Percentiles rank a stretch among this genome's conserved stretches.
Evolutionary conservation across 179 eudicot species (phyloP).

Genomic region (Beta corolliflora): DNA sequence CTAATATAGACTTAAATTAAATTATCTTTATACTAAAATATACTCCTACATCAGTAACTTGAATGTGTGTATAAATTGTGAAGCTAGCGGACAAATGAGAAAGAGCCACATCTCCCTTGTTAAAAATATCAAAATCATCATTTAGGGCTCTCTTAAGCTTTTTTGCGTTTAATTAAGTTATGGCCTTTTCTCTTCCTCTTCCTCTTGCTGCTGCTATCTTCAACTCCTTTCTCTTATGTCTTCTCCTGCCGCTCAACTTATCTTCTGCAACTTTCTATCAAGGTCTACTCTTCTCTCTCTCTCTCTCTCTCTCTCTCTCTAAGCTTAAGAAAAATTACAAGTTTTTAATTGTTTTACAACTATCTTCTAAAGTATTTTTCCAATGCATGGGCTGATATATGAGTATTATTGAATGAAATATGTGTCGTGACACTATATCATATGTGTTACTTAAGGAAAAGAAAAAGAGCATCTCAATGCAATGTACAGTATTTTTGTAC

Average conservation of each 20-base stretch:
- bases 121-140: slow-evolving; percentile 5
- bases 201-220: not conserved
- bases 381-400: no score
- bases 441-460: no score
- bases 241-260: not conserved
- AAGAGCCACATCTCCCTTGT: slow-evolving; percentile 17
- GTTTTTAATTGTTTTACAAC: no score
- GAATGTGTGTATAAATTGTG: slow-evolving; percentile 4
- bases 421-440: no score
- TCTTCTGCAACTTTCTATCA: not conserved
- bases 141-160: not conserved
- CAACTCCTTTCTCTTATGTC: slow-evolving; percentile 4
- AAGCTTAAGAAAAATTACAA: not conserved
- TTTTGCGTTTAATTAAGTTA: slow-evolving; percentile 1
- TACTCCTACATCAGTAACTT: slow-evolving; percentile 3
- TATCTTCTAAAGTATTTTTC: no score
- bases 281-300: not conserved
- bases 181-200: not conserved
- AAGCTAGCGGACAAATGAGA: slow-evolving; percentile 12
- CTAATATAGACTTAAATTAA: not conserved
- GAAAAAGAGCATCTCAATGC: no score
- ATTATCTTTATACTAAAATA: not conserved
- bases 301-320: not conserved
- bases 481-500: no score
- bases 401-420: no score